phyloP scores from a whole-genome alignment of 2,329 filamentous ascomycete species.

The Aspergillus ochraceus region DNA sequence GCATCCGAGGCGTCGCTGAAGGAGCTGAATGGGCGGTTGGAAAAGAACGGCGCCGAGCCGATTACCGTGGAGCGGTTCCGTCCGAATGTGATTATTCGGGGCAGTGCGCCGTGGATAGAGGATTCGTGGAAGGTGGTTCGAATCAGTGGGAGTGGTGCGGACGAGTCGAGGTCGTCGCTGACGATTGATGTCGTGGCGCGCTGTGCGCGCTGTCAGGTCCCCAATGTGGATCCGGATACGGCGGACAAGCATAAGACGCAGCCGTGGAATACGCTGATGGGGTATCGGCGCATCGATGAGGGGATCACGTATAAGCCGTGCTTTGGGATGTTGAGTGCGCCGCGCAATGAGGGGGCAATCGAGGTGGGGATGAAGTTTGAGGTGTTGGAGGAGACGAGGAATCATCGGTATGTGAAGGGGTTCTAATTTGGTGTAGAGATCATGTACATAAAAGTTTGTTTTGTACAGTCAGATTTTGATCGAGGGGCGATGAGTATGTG shows the following conservation, averaged over 20 bases:
- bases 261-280: constrained; percentile 64
- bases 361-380: constrained; percentile 61
- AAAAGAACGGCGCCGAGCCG: constrained; percentile 41
- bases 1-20: constrained; percentile 56
- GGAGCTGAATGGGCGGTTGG: constrained; percentile 59
- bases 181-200: constrained; percentile 59
- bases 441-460: background rate
- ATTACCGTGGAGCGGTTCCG: constrained; percentile 63
- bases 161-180: constrained; percentile 27
- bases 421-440: constrained; percentile 21
- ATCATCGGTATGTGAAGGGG: constrained; percentile 55
- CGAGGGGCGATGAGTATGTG: too few species aligned
- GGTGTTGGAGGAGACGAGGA: constrained; percentile 57
- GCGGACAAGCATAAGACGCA: constrained; percentile 58
- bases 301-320: constrained; percentile 65
- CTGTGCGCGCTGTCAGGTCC: constrained; percentile 62
- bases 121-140: constrained; percentile 63
- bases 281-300: constrained; percentile 60
- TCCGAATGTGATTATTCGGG: constrained; percentile 62
- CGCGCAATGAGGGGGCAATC: constrained; percentile 55
- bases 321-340: constrained; percentile 66
- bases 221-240: constrained; percentile 65
- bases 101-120: constrained; percentile 60
- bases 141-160: constrained; percentile 9
- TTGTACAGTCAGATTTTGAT: background rate